phyloP scores from a whole-genome alignment of 352 stramenopile species.

The Phytophthora sp. region DNA sequence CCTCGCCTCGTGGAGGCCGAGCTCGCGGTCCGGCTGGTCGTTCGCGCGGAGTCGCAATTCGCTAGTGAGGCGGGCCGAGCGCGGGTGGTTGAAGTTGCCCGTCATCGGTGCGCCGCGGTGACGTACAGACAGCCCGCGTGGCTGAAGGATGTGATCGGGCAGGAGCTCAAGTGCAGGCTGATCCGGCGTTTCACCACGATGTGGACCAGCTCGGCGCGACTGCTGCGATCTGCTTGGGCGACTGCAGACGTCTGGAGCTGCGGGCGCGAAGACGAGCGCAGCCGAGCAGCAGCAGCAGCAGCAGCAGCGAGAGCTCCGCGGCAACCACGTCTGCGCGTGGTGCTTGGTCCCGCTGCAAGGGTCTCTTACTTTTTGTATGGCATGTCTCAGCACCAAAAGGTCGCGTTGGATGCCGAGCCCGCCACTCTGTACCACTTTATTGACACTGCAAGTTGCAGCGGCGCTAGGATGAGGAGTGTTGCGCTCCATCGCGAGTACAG shows the following conservation, averaged over 20 bases:
- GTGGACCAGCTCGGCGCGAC: not conserved
- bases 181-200: slow-evolving; percentile 17
- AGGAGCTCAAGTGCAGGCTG: not conserved
- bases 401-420: slow-evolving; percentile 13
- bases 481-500: no score
- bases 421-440: slow-evolving; percentile 18
- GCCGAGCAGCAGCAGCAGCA: no score
- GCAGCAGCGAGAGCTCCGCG: no score
- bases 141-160: slow-evolving; percentile 14
- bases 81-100: slow-evolving; percentile 19
- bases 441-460: slow-evolving; percentile 25
- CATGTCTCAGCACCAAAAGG: slow-evolving; percentile 36
- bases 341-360: slow-evolving; percentile 2
- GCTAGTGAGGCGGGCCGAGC: slow-evolving; percentile 1
- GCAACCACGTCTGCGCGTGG: no score
- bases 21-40: no score
- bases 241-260: no score
- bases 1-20: no score
- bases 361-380: slow-evolving; percentile 14
- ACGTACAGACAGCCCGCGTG: slow-evolving; percentile 8
- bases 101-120: not conserved
- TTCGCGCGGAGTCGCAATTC: no score
- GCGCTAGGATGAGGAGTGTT: slow-evolving; percentile 24
- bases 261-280: no score
- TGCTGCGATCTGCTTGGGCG: no score